Conservation (phyloP, 2,329 filamentous ascomycete genomes). For the Epichloe baconii region DNA sequence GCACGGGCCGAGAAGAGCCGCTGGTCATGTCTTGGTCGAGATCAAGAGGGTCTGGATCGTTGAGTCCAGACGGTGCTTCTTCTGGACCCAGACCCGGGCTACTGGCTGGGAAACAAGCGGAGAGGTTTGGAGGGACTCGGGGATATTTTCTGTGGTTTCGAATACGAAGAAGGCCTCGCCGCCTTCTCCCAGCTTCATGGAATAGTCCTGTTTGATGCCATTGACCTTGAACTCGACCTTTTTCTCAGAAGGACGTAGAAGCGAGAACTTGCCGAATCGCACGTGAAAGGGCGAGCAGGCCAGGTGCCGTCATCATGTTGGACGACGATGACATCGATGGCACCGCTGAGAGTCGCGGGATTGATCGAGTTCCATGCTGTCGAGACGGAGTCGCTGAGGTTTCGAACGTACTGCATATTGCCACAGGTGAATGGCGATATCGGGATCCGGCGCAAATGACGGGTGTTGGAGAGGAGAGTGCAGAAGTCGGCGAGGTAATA, state of each 20-base stretch:
- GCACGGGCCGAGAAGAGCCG: conserved; percentile 29
- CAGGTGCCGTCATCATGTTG: conserved; percentile 86
- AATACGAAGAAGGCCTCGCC: conserved; percentile 99
- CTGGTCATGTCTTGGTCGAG: conserved; percentile 35
- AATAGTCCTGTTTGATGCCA: conserved; percentile 77
- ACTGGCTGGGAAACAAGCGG: conserved; percentile 81
- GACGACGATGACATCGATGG: conserved; percentile 97
- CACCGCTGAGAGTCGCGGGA: conserved; percentile 88
- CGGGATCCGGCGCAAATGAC: background rate
- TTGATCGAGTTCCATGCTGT: conserved; percentile 99
- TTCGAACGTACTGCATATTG: conserved; percentile 94
- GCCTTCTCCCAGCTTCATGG: conserved; percentile 96
- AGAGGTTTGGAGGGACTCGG: conserved; percentile 87
- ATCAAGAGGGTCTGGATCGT: conserved; percentile 59
- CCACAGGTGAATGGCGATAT: conserved; percentile 6
- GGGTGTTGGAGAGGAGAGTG: background rate
- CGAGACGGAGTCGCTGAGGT: conserved; percentile 86
- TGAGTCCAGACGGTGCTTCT: conserved; percentile 27
- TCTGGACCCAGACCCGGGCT: conserved; percentile 55
- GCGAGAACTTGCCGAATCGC: conserved; percentile 95
- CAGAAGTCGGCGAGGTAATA: background rate
- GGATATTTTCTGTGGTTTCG: conserved; percentile 82
- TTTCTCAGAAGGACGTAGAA: conserved; percentile 90
- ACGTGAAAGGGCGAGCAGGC: conserved; percentile 97
- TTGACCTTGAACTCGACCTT: conserved; percentile 98